These are phyloP conservation scores for Curvularia spicifera DNA, from an alignment of 2,329 filamentous ascomycete species.

Conservation along the genomic window DNA sequence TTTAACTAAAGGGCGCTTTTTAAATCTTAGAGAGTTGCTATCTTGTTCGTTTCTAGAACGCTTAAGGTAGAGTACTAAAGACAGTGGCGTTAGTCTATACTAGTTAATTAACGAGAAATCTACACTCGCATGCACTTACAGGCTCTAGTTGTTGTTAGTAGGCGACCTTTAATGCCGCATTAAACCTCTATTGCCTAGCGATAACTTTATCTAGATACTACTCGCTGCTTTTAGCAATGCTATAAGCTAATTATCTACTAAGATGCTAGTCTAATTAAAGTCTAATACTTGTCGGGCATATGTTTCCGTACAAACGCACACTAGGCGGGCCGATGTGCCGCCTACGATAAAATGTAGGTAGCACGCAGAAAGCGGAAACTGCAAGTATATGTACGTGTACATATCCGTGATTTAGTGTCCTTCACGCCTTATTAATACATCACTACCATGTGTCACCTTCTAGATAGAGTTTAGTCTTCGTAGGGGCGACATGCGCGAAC, in stretches of 20 bases:
- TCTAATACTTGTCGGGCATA: background rate
- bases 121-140: background rate
- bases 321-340: conserved; percentile 1
- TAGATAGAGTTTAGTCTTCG: background rate
- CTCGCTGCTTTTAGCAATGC: background rate
- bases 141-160: background rate
- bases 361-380: conserved; percentile 4
- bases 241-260: background rate
- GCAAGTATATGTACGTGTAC: conserved; percentile 4
- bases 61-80: conserved; percentile 3
- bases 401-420: background rate
- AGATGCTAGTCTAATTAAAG: background rate
- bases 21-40: conserved; percentile 56
- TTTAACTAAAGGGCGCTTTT: conserved; percentile 51
- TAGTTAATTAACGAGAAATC: background rate
- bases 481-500: background rate
- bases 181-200: background rate
- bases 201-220: conserved; percentile 1
- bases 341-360: background rate
- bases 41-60: conserved; percentile 23
- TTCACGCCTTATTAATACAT: conserved; percentile 1
- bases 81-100: background rate
- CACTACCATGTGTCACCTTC: background rate
- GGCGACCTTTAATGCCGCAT: background rate
- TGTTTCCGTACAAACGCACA: conserved; percentile 1